These are phyloP conservation scores for Colletotrichum spaethianum DNA, from an alignment of 2,329 filamentous ascomycete genomes.

Conservation along the genomic window DNA sequence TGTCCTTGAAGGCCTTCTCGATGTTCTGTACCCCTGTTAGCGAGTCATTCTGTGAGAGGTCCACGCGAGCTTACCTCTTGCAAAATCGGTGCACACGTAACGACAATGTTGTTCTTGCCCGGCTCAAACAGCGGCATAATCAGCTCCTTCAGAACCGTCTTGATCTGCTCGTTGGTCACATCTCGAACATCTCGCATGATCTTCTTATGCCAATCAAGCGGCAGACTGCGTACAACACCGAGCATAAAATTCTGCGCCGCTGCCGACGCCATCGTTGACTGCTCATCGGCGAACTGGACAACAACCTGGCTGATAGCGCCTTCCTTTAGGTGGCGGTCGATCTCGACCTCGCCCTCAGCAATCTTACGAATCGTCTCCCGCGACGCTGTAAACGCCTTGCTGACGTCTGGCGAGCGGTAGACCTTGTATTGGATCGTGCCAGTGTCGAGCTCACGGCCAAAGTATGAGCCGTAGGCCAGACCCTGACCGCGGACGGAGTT, in stretches of 20 bases:
- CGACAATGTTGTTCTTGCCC: constrained; percentile 84
- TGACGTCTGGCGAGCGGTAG: constrained; percentile 90
- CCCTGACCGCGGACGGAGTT: constrained; percentile 92
- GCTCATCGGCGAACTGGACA: constrained; percentile 87
- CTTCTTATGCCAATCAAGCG: constrained; percentile 82
- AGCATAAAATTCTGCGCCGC: constrained; percentile 88
- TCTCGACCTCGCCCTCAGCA: constrained; percentile 76
- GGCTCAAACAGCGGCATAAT: constrained; percentile 86
- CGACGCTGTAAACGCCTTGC: constrained; percentile 86
- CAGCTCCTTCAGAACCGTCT: constrained; percentile 78
- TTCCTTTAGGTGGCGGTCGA: constrained; percentile 88
- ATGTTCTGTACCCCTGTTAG: constrained; percentile 70
- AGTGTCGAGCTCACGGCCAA: constrained; percentile 82
- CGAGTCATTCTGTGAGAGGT: too few species aligned
- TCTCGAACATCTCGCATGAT: constrained; percentile 83
- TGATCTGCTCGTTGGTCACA: constrained; percentile 84
- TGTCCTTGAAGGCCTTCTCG: constrained; percentile 78
- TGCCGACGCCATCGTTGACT: constrained; percentile 86
- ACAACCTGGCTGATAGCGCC: constrained; percentile 93
- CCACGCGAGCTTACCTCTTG: constrained; percentile 75
- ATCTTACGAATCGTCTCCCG: constrained; percentile 82
- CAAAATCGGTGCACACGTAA: constrained; percentile 90
- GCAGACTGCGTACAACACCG: constrained; percentile 82
- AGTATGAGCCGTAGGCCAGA: constrained; percentile 90
- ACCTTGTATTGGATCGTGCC: constrained; percentile 88